Evolutionary conservation across 352 stramenopile species (phyloP), one percentile per base, ranked within the genome.

Genomic region (Globisporangium paroecandrum): DNA sequence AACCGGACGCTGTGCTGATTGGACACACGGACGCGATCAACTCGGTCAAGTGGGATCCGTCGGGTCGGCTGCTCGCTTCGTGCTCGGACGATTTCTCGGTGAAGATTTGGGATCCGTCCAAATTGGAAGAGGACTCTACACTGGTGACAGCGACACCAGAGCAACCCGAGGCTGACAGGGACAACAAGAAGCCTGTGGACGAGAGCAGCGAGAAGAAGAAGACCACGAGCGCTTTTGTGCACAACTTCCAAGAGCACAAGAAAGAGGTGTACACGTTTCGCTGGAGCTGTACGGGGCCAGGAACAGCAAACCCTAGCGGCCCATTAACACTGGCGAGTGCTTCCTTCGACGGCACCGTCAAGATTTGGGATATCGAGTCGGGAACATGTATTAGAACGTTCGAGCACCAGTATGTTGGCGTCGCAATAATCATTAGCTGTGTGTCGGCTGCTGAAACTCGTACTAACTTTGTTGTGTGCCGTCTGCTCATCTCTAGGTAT

Each of bases 31-130:
- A 99, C 53, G 97, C 99, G 73, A 98, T 99, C 55, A 99, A 99
- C 77, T 97, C 96, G 38, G 97, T 99, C 55, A 98, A 98, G 70
- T 99, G 97, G 98, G 94, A 98, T 79, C 94, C 97, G 9, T 97
- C 89, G 4, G 95, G 96, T 0, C 85, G 77, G 7, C 77, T 98
- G 27, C 82, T 99, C 29, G 97, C 97, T 6, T 99, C 93, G 46
- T 99, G 97, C 76, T 99, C 96, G 2, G 98, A 99, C 72, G 98
- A 99, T 81, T 97, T 90, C 70, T 98, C 97, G 27, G 96, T 98
- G 49, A 99, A 99, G 79, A 91, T 99, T 10, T 99, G 97, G 96
- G 92, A 98, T 71, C 85, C 85, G 8, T 77, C 75, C 20, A 81
- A 81, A 68, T 56, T 64, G 57, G 29, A 62, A 10, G 58, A 63